Conservation (phyloP, 2,329 filamentous ascomycete genomes). For the Fusarium poae region DNA sequence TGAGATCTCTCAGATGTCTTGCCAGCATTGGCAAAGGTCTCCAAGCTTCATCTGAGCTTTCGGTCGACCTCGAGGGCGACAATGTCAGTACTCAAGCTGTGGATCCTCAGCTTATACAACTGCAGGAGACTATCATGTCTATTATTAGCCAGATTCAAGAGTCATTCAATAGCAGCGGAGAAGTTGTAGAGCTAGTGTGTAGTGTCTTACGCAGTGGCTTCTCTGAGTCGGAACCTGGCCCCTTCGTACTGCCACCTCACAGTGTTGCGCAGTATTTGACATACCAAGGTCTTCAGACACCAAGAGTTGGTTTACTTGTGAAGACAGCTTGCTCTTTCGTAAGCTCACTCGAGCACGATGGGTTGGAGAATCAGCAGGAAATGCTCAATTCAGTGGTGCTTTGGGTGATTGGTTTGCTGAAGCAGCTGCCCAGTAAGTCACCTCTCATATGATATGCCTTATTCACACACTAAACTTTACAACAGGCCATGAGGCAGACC, state of each 20-base stretch:
- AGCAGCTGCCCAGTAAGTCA: conserved; percentile 68
- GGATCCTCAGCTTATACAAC: conserved; percentile 43
- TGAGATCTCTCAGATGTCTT: conserved; percentile 75
- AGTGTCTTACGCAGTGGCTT: conserved; percentile 80
- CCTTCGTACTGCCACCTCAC: conserved; percentile 79
- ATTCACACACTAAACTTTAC: not conserved
- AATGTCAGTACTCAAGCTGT: conserved; percentile 3
- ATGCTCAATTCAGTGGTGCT: conserved; percentile 67
- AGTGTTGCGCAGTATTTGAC: conserved; percentile 76
- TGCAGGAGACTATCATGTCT: conserved; percentile 63
- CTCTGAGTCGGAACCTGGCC: conserved; percentile 78
- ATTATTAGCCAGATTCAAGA: conserved; percentile 62
- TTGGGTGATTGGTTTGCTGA: conserved; percentile 73
- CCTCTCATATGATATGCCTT: not conserved
- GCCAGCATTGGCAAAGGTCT: conserved; percentile 78
- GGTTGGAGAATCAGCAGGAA: conserved; percentile 58
- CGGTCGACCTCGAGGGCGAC: conserved; percentile 75
- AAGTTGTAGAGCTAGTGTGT: conserved; percentile 79
- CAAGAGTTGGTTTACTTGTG: conserved; percentile 76
- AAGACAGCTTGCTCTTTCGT: conserved; percentile 79
- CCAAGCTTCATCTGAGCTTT: conserved; percentile 74
- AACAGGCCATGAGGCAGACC: conserved; percentile 75
- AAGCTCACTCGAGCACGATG: conserved; percentile 66
- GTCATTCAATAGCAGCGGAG: conserved; percentile 70
- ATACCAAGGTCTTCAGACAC: conserved; percentile 69